Evolutionary conservation across 2,329 filamentous ascomycete species (phyloP).

Genomic region (Emmonsiellopsis sp.): DNA sequence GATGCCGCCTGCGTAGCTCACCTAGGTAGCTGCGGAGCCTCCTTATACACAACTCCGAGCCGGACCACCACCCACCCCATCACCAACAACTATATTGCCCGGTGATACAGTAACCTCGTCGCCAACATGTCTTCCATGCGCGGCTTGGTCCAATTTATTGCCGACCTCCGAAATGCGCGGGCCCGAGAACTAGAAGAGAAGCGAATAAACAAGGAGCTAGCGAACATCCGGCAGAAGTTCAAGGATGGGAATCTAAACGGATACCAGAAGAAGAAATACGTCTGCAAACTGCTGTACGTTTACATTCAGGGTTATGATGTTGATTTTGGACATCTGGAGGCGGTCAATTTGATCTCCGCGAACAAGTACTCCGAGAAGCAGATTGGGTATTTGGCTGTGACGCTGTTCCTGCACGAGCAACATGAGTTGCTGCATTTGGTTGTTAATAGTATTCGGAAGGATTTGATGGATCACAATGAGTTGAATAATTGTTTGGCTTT

Average conservation of each 20-base stretch:
- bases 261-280: constrained; percentile 99
- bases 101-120: neutral
- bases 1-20: neutral
- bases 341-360: constrained; percentile 93
- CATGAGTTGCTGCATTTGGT: constrained; percentile 94
- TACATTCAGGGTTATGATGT: constrained; percentile 99
- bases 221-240: constrained; percentile 98
- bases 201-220: constrained; percentile 97
- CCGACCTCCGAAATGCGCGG: constrained; percentile 87
- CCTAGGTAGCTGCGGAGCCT: constrained; percentile 1
- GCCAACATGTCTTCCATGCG: constrained; percentile 40
- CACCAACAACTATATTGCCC: neutral
- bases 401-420: constrained; percentile 91
- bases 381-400: constrained; percentile 96
- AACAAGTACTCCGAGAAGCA: constrained; percentile 99
- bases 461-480: constrained; percentile 89
- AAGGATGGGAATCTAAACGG: constrained; percentile 89
- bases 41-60: constrained; percentile 3
- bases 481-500: constrained; percentile 93
- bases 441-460: constrained; percentile 97
- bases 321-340: constrained; percentile 96
- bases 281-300: constrained; percentile 98
- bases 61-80: constrained; percentile 3
- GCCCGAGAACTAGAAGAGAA: constrained; percentile 96
- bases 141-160: constrained; percentile 96